Conservation (phyloP, 2,329 filamentous ascomycete genomes). For the Fusarium sp. region DNA sequence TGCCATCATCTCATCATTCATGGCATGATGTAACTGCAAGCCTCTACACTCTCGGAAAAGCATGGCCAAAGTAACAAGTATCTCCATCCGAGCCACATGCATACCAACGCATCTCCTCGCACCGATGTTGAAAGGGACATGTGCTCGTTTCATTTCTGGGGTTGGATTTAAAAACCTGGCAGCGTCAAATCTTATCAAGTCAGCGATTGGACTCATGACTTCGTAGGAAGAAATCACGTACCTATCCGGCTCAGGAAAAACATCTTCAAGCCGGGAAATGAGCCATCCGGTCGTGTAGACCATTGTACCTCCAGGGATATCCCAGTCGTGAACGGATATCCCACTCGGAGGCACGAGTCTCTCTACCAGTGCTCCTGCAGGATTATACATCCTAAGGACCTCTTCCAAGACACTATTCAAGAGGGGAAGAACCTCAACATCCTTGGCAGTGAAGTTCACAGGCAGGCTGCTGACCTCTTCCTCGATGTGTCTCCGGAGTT, state of each 20-base stretch:
- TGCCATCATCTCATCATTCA: not conserved
- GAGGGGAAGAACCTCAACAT: not conserved
- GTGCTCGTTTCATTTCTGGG: not conserved
- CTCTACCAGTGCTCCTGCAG: not conserved
- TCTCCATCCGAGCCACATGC: slow-evolving; percentile 11
- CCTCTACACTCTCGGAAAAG: not conserved
- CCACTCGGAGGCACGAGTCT: not conserved
- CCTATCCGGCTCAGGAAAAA: not conserved
- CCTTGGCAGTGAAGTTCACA: not conserved
- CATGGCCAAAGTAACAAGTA: not conserved
- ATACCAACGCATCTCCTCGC: slow-evolving; percentile 2
- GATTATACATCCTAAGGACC: not conserved
- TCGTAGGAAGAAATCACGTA: fast-evolving
- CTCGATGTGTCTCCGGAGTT: not conserved
- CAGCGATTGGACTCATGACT: fast-evolving
- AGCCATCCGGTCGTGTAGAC: slow-evolving; percentile 12
- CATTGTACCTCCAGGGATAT: not conserved
- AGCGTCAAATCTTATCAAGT: not conserved
- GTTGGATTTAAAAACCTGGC: not conserved
- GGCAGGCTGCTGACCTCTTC: not conserved
- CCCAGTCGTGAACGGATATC: not conserved
- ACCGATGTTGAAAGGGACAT: slow-evolving; percentile 4
- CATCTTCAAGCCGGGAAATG: not conserved
- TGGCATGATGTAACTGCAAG: not conserved
- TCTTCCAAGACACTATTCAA: slow-evolving; percentile 1